phyloP scores from a whole-genome alignment of 306 rosid genomes.

The Vicia villosa region DNA sequence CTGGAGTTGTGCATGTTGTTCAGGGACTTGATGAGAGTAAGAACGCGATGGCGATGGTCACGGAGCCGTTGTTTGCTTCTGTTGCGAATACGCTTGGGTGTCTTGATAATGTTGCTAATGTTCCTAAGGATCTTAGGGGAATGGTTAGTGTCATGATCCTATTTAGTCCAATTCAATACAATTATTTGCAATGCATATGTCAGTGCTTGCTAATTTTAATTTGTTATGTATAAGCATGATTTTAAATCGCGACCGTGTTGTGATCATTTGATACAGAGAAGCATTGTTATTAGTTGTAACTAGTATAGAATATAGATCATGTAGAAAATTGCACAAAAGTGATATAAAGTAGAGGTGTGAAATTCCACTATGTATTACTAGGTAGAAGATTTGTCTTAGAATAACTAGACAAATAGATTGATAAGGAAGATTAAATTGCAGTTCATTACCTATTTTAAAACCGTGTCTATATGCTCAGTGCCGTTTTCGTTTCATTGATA shows the following conservation, averaged over 20 bases:
- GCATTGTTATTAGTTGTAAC: neutral
- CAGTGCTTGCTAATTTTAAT: neutral
- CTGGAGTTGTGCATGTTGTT: constrained; percentile 92
- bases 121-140: constrained; percentile 88
- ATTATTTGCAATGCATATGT: neutral
- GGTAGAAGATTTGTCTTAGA: neutral
- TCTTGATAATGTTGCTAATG: constrained; percentile 62
- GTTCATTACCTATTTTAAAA: neutral
- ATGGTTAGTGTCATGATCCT: constrained; percentile 51
- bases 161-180: neutral
- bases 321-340: neutral
- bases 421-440: neutral
- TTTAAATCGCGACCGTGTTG: neutral
- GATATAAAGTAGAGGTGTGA: neutral
- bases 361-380: neutral
- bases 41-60: constrained; percentile 98
- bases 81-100: constrained; percentile 84
- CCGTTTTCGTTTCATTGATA: neutral
- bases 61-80: constrained; percentile 92
- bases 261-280: neutral
- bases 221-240: neutral
- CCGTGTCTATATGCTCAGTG: neutral
- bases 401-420: neutral
- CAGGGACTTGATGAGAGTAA: constrained; percentile 95
- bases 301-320: neutral